Base-by-base conservation (phyloP, 1,139 yeast species). In the Sugiyamaella paludigena region DNA sequence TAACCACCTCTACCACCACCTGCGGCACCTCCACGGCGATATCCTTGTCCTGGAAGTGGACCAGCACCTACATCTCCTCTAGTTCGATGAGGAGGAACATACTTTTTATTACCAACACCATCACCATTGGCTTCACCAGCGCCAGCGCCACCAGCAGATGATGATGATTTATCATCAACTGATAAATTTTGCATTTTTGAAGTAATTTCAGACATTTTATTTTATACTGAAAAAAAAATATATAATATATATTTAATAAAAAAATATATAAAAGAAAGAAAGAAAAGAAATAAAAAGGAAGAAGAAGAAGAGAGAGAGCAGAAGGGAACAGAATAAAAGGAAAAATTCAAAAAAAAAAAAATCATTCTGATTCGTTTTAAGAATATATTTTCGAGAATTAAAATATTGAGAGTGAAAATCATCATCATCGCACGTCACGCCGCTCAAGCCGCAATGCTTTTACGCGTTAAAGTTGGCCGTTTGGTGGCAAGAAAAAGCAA, bases 71-170 rank as follows among this genome's bases (percentile, higher is more conserved):
- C 45, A 27, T 49, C 52, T 40, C 24, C 24, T 19, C 63, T 58
- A 11, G 64, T 59, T 60, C 80, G 74, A 68, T 82, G 88, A 56
- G 91, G 91, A 53, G 91, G 91, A 34, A 83, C 85, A 68, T 84
- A 84, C 33, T 40, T 40, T 4, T 16, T 3, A 11, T 12, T 24
- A 13, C 41, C 26, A 15, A 16, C 12, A 32, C 47, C 47, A 31
- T 32, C 31, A n/a, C 37, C 37, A 33, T 43, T 43, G 32, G 28
- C 40, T 71, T 59, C 29, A 64, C 57, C 36, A 38, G 45, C 12
- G 38, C 59, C 54, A 53, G 55, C 51, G 45, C 57, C 61, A 15
- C 55, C 60, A 50, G 59, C 51, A 37, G 58, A 56, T 40, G 56
- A 48, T 12, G 44, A 36, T 19, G 51, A 45, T 47, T 49, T 55